Evolutionary conservation across 1,139 yeast genomes (phyloP).

Genomic region (Geotrichum siamense): DNA sequence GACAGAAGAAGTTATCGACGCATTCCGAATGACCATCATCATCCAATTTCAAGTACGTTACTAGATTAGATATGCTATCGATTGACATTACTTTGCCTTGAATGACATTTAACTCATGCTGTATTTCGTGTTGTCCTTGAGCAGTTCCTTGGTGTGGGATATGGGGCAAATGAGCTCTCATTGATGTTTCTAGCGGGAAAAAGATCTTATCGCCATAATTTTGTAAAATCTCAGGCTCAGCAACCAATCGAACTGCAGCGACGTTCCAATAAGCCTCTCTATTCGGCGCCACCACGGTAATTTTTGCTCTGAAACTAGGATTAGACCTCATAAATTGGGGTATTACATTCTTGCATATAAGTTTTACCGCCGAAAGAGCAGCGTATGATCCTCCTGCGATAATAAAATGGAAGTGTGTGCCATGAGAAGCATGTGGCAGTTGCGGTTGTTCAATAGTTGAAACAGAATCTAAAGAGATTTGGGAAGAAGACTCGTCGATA

Average conservation of each 20-base stretch:
- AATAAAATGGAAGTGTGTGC: constrained; percentile 10
- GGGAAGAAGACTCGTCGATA: too few relatives aligned
- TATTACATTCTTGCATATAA: constrained; percentile 12
- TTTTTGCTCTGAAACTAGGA: constrained; percentile 9
- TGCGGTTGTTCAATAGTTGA: too few relatives aligned
- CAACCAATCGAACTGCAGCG: constrained; percentile 17
- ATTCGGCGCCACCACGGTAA: constrained; percentile 18
- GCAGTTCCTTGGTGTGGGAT: constrained; percentile 1
- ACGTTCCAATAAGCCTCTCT: constrained; percentile 18
- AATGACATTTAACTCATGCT: constrained; percentile 13
- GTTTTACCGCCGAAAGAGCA: constrained; percentile 12
- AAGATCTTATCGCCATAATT: constrained; percentile 13
- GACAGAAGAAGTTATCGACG: constrained; percentile 12
- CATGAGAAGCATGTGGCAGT: constrained; percentile 30
- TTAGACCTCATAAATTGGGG: constrained; percentile 12
- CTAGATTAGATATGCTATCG: constrained; percentile 8
- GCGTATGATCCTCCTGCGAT: constrained; percentile 18
- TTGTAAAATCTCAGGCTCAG: constrained; percentile 16
- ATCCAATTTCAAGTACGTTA: constrained; percentile 12
- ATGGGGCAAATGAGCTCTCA: constrained; percentile 13
- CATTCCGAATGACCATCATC: constrained; percentile 9
- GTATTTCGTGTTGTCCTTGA: too few relatives aligned
- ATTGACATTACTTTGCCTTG: constrained; percentile 17
- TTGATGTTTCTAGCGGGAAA: constrained; percentile 14
- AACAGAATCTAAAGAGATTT: too few relatives aligned